These are phyloP conservation scores for Heterobasidion occidentale DNA, from an alignment of 1,284 basidiomycete genomes.

Conservation along the genomic window DNA sequence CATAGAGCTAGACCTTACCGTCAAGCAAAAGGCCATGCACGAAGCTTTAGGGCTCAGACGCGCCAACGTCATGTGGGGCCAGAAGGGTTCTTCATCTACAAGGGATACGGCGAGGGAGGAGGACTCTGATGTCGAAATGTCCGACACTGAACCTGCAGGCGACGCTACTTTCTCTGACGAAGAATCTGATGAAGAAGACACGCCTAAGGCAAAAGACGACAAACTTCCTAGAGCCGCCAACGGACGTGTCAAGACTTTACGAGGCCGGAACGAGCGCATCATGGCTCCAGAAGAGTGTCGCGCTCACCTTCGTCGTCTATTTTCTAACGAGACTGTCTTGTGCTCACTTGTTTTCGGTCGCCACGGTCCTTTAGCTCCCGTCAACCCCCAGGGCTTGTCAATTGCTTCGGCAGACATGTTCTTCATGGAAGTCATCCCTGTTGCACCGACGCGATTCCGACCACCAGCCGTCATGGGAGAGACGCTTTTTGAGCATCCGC, in stretches of 20 bases:
- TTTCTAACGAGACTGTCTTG: constrained; percentile 76
- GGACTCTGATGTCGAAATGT: constrained; percentile 41
- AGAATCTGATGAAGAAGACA: constrained; percentile 36
- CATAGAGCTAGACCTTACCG: constrained; percentile 84
- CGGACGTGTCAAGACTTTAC: constrained; percentile 67
- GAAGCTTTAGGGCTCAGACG: constrained; percentile 47
- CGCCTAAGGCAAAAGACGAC: not conserved
- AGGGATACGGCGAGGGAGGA: constrained; percentile 11
- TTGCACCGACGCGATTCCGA: constrained; percentile 93
- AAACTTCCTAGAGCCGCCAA: constrained; percentile 48
- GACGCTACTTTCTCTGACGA: constrained; percentile 38
- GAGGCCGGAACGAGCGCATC: constrained; percentile 84
- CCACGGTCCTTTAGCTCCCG: constrained; percentile 76
- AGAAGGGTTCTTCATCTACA: constrained; percentile 26
- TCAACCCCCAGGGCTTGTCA: constrained; percentile 47
- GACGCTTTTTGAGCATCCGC: constrained; percentile 91
- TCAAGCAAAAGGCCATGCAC: constrained; percentile 73
- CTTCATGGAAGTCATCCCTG: constrained; percentile 90
- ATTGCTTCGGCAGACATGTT: constrained; percentile 90
- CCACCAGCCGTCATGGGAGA: constrained; percentile 93
- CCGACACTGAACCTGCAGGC: constrained; percentile 37
- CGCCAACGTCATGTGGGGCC: constrained; percentile 61
- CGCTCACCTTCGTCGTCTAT: constrained; percentile 86
- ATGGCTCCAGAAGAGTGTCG: constrained; percentile 90
- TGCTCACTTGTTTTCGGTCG: constrained; percentile 89